Evolutionary conservation across 106 monocot genomes (phyloP).

Genomic region (Dioscorea alata): DNA sequence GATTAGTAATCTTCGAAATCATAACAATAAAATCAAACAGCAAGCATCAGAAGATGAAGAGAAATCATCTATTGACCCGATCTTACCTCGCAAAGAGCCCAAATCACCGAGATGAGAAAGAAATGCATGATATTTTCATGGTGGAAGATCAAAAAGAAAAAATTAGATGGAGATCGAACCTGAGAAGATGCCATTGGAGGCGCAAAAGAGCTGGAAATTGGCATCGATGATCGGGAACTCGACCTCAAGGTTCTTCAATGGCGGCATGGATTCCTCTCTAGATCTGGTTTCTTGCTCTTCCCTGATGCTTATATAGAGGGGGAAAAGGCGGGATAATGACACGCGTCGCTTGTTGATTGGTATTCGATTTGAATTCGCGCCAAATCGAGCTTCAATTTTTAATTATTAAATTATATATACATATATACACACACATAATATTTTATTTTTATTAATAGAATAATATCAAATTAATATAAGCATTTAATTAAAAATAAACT

Average conservation of each 20-base stretch:
- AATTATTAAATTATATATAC: too few relatives aligned
- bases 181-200: conserved; percentile 34
- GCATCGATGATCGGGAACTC: conserved; percentile 28
- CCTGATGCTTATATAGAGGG: too few relatives aligned
- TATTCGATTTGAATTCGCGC: too few relatives aligned
- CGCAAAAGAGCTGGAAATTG: conserved; percentile 34
- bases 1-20: background rate
- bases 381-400: too few relatives aligned
- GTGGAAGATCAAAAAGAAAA: background rate
- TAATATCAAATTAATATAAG: too few relatives aligned
- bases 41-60: background rate
- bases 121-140: background rate
- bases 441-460: too few relatives aligned
- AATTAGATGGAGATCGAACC: conserved; percentile 7
- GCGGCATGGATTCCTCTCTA: conserved; percentile 16
- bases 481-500: too few relatives aligned
- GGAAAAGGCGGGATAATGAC: too few relatives aligned
- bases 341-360: too few relatives aligned
- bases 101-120: too few relatives aligned
- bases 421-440: too few relatives aligned
- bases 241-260: conserved; percentile 21
- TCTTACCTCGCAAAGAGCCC: background rate
- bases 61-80: background rate
- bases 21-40: background rate
- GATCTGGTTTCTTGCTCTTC: too few relatives aligned